Base-by-base conservation (phyloP, 768 basidiomycete species). In the Clavaria fumosa region DNA sequence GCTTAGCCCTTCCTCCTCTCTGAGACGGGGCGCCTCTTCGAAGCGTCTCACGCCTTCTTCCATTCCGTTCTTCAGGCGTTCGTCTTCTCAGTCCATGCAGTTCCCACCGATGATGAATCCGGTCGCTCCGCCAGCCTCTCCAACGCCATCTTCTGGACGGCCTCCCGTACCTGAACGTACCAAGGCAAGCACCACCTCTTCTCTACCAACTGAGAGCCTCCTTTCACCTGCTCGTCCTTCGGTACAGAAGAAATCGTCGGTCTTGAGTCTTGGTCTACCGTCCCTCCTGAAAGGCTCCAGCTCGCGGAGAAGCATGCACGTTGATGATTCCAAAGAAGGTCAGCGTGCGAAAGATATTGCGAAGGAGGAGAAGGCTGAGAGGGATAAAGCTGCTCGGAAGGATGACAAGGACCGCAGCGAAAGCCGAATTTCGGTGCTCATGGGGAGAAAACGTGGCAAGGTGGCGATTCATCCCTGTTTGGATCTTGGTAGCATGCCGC, bases 31-130 rank as follows among this genome's bases (percentile, higher is more conserved):
- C 20, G 73, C 76, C 40, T 75, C 75, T 6, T 36, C 42, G 14
- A 88, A 78, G 54, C 77, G 89, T 41, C 70, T 89, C 32, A 90
- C 89, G 1, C 88, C 88, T 1, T 89, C 85, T 19, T 83, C 85
- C 10, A 93, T 93, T 42, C 89, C 89, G 2, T 93, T 93, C 59
- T 91, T 93, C 63, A 73, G 85, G 31, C 78, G 89, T 23, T 88
- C 86, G 5, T 83, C 84, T 19, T 90, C 89, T 5, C 82, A 88
- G 50, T 84, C 81, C 10, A 78, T 84, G 69, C 78, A 84, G 44
- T 54, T 77, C 18, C 69, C 75, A 14, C 61, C 71, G 5, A 51
- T 66, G 19, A 56, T n/a, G n/a, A n/a, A 65, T 11, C 57, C 61
- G 7, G 62, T 63, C 3, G 54, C 64, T 6, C 61, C 70, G 4